Evolutionary conservation across 352 stramenopile species (phyloP), one percentile per base, ranked within the genome.

Genomic region (Globisporangium rhizosaccharum): DNA sequence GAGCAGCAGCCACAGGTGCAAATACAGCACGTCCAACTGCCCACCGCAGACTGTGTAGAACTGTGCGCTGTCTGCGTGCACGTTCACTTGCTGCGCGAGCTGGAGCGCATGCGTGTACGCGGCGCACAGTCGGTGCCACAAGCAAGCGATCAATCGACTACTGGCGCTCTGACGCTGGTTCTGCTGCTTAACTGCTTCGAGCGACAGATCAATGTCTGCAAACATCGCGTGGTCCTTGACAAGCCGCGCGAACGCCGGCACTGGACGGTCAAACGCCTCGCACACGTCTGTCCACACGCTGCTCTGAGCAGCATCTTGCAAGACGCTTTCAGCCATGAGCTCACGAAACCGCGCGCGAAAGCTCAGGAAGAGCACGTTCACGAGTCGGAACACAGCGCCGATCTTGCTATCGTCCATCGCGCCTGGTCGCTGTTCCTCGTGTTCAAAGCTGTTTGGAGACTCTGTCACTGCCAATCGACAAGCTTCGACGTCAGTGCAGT

Each of bases 191-290:
- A n/a, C 41, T 46, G 41, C 41, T 39, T 26, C 36, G 18, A 57
- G n/a, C 28, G 51, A 36, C 49, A 25, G 28, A 17, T 56, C 33
- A 28, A 52, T 26, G 17, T 9, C 50, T 30, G 25, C 12, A n/a
- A 63, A 57, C 39, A 57, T 51, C 26, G 23, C 57, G 57, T 57
- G 57, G 26, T 57, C n/a, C n/a, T 53, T 47, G 49, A 63, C 45
- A 12, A 63, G 41, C 57, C 10, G 23, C 41, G 57, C 46, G 12
- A 53, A 63, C 41, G 23, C 50, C 14, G 57, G 26, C 2, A 20
- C 42, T 36, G 26, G 26, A 2, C 51, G 33, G 14, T 45, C 4
- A 26, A 57, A 63, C 15, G 41, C 41, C 5, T 41, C n/a, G 0
- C 17, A 1, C n/a, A 63, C 57, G 9, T 63, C 15, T 1, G 17